These are phyloP conservation scores for Cystobasidium slooffiae DNA, from an alignment of 1,284 basidiomycete species.

Conservation along the genomic window DNA sequence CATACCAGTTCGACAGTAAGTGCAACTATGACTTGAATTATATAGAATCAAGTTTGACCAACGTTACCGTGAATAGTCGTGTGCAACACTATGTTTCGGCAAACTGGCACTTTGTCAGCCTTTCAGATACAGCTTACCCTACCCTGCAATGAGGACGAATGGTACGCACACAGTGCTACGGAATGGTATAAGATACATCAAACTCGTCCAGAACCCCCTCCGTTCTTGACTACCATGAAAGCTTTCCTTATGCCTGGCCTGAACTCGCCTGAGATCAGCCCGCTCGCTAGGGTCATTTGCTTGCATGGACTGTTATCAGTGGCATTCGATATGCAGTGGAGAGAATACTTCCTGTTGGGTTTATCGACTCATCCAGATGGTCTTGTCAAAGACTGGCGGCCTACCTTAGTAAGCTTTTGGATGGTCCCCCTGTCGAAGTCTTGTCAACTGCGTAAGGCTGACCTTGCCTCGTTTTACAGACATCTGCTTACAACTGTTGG, in stretches of 20 bases:
- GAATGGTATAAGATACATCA: constrained; percentile 49
- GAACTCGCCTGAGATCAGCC: constrained; percentile 47
- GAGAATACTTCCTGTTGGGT: constrained; percentile 31
- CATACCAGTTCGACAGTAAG: constrained; percentile 51
- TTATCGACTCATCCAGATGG: constrained; percentile 50
- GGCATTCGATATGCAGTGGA: constrained; percentile 52
- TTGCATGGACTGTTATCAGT: constrained; percentile 51
- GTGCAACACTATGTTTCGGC: constrained; percentile 51
- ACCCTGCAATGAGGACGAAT: constrained; percentile 51
- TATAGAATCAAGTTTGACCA: neutral
- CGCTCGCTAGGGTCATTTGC: constrained; percentile 50
- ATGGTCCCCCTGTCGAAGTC: neutral
- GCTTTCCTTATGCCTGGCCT: constrained; percentile 48
- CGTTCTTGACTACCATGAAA: constrained; percentile 52
- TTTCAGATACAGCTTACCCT: constrained; percentile 52
- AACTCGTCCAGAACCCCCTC: constrained; percentile 45
- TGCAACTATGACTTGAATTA: neutral
- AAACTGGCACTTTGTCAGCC: constrained; percentile 52
- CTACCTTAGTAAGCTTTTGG: constrained; percentile 47
- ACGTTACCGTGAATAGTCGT: constrained; percentile 2
- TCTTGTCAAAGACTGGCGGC: constrained; percentile 50
- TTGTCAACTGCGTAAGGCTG: neutral
- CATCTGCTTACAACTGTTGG: constrained; percentile 52
- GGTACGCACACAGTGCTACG: constrained; percentile 48
- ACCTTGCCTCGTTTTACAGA: neutral